Percentiles rank a stretch among this genome's conserved stretches.
Evolutionary conservation across 805 yeast species (phyloP).

Genomic region (Teunomyces cretensis): DNA sequence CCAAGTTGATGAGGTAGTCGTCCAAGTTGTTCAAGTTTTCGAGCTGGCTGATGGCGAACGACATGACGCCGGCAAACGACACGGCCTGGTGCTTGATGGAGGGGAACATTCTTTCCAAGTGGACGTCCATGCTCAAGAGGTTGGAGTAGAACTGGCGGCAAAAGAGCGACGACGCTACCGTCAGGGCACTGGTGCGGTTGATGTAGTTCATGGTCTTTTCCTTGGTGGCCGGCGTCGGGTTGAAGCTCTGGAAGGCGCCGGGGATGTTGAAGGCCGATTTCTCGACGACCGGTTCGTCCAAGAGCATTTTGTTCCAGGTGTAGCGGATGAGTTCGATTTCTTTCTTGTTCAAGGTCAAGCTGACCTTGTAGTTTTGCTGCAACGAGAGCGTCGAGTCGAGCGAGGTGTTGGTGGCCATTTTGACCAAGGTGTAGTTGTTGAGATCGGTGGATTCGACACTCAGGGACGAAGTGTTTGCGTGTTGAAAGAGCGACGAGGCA

Average conservation of each 20-base stretch:
- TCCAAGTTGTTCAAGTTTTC: slow-evolving; percentile 59
- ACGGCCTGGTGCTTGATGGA: slow-evolving; percentile 76
- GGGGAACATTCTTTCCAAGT: slow-evolving; percentile 65
- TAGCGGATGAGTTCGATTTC: slow-evolving; percentile 47
- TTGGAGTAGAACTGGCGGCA: slow-evolving; percentile 77
- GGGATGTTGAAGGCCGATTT: slow-evolving; percentile 16
- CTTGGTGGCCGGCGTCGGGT: slow-evolving; percentile 7
- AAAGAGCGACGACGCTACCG: slow-evolving; percentile 52
- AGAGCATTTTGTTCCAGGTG: slow-evolving; percentile 45
- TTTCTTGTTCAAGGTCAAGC: slow-evolving; percentile 19
- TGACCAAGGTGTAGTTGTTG: slow-evolving; percentile 15
- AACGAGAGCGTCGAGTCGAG: slow-evolving; percentile 12
- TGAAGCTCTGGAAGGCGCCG: slow-evolving; percentile 37
- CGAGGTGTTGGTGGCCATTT: slow-evolving; percentile 15
- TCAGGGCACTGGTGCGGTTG: slow-evolving; percentile 14
- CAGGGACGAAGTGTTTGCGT: slow-evolving; percentile 3
- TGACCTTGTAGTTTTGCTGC: slow-evolving; percentile 17
- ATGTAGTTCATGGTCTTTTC: slow-evolving; percentile 12
- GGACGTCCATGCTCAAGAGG: slow-evolving; percentile 58
- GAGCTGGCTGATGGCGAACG: slow-evolving; percentile 62
- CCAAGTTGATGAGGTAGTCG: slow-evolving; percentile 60
- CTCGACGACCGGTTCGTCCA: slow-evolving; percentile 31
- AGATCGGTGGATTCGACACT: slow-evolving; percentile 5
- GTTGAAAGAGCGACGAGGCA: background rate
- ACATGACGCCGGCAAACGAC: slow-evolving; percentile 75